Percentiles rank a stretch among this genome's conserved stretches.
Evolutionary conservation across 169 alveolate genomes (phyloP).

Genomic region (Eimeria sp.): DNA sequence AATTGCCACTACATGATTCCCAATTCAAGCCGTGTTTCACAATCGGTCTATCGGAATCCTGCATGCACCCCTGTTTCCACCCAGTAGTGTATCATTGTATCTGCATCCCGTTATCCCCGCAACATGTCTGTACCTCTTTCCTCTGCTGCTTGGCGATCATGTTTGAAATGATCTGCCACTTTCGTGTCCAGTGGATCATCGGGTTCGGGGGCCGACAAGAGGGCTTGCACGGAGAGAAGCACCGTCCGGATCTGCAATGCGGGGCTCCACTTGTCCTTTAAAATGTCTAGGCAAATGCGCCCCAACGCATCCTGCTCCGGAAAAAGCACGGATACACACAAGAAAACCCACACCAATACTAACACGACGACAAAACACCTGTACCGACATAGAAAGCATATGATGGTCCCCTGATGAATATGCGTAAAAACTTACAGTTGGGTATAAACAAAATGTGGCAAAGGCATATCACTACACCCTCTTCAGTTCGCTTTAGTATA

Average conservation of each 20-base stretch:
- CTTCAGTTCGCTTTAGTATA: background rate
- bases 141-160: conserved; percentile 95
- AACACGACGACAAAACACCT: background rate
- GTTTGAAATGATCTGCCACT: conserved; percentile 98
- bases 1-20: background rate
- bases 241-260: conserved; percentile 99
- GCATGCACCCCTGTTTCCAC: background rate
- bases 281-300: conserved; percentile 98
- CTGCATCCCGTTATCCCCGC: background rate
- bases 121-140: conserved; percentile 16
- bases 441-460: background rate
- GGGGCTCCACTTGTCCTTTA: conserved; percentile 99
- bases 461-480: background rate
- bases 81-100: background rate
- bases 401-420: no score
- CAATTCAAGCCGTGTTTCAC: background rate
- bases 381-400: no score
- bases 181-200: conserved; percentile 98
- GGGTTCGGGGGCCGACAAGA: conserved; percentile 99
- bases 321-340: background rate
- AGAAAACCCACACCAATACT: background rate
- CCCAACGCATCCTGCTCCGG: conserved; percentile 96
- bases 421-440: no score
- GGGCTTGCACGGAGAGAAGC: conserved; percentile 98
- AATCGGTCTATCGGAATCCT: background rate